Evolutionary conservation across 176 grass and related monocot genomes (phyloP).

Genomic region (Phoenix roebelenii): DNA sequence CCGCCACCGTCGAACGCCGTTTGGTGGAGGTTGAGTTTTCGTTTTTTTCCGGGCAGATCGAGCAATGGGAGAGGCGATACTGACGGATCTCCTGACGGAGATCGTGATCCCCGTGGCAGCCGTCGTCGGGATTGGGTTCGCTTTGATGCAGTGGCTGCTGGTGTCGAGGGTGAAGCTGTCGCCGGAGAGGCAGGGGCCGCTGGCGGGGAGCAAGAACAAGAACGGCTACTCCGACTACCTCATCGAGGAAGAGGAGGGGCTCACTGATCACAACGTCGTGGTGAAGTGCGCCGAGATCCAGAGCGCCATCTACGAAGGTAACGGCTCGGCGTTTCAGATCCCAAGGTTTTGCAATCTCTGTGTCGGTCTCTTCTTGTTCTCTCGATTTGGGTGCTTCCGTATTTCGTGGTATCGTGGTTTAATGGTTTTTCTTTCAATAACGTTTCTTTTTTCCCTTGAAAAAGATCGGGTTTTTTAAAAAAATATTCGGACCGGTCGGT

Average conservation of each 20-base stretch:
- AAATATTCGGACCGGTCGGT: too few relatives aligned
- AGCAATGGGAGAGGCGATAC: slow-evolving; percentile 43
- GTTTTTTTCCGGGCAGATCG: background rate
- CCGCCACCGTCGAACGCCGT: too few relatives aligned
- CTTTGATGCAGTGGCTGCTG: slow-evolving; percentile 63
- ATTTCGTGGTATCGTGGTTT: too few relatives aligned
- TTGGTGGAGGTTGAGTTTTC: background rate
- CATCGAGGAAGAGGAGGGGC: slow-evolving; percentile 93
- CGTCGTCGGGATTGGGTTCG: slow-evolving; percentile 56
- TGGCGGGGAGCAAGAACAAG: slow-evolving; percentile 21
- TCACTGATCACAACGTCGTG: slow-evolving; percentile 90
- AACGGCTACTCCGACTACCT: slow-evolving; percentile 54
- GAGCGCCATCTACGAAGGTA: slow-evolving; percentile 74
- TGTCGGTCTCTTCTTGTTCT: too few relatives aligned
- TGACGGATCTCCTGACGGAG: slow-evolving; percentile 51
- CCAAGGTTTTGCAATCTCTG: too few relatives aligned
- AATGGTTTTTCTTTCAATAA: too few relatives aligned
- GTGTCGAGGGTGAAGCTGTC: slow-evolving; percentile 64
- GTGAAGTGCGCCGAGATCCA: slow-evolving; percentile 90
- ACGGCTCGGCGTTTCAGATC: background rate
- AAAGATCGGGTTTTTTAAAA: too few relatives aligned
- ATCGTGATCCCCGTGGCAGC: slow-evolving; percentile 54
- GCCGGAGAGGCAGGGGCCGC: slow-evolving; percentile 30
- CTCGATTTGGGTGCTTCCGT: too few relatives aligned
- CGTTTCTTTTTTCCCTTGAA: too few relatives aligned